Evolutionary conservation across 1,139 yeast species (phyloP).

Genomic region (Saccharomyces hybrid): DNA sequence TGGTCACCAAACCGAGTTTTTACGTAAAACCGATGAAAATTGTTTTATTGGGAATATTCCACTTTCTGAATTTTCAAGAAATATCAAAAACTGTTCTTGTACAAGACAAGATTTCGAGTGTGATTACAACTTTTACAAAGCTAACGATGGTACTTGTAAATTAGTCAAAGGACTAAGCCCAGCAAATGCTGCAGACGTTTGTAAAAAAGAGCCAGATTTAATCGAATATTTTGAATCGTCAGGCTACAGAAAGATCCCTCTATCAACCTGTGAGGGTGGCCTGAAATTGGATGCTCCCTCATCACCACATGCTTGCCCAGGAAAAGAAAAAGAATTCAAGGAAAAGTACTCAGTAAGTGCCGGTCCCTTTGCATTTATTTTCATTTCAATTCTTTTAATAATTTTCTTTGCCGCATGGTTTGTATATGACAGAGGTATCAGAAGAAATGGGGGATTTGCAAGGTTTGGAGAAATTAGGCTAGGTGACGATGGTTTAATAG

Average conservation of each 20-base stretch:
- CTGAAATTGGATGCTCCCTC: constrained; percentile 54
- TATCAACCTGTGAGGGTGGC: constrained; percentile 73
- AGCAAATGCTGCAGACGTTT: constrained; percentile 54
- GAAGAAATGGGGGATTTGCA: constrained; percentile 72
- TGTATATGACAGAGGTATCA: constrained; percentile 73
- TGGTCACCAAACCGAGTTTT: constrained; percentile 77
- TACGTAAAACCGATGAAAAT: constrained; percentile 61
- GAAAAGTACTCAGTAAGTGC: constrained; percentile 45
- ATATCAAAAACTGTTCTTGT: constrained; percentile 68
- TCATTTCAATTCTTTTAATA: constrained; percentile 39
- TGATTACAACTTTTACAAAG: constrained; percentile 73
- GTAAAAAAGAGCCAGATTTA: constrained; percentile 45
- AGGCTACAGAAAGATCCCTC: constrained; percentile 68
- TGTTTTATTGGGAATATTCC: constrained; percentile 79
- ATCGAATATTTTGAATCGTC: constrained; percentile 72
- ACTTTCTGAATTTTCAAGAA: constrained; percentile 50
- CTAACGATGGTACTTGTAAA: constrained; percentile 77
- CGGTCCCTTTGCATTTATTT: constrained; percentile 23
- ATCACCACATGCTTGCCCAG: constrained; percentile 71
- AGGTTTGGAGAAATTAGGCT: constrained; percentile 82
- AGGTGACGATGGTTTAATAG: constrained; percentile 64
- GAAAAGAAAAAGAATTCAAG: constrained; percentile 61
- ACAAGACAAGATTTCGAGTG: constrained; percentile 88
- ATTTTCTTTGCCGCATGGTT: constrained; percentile 59
- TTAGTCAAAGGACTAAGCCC: constrained; percentile 66